Conservation (phyloP, 106 monocot genomes). For the Acanthochlamys bracteata region DNA sequence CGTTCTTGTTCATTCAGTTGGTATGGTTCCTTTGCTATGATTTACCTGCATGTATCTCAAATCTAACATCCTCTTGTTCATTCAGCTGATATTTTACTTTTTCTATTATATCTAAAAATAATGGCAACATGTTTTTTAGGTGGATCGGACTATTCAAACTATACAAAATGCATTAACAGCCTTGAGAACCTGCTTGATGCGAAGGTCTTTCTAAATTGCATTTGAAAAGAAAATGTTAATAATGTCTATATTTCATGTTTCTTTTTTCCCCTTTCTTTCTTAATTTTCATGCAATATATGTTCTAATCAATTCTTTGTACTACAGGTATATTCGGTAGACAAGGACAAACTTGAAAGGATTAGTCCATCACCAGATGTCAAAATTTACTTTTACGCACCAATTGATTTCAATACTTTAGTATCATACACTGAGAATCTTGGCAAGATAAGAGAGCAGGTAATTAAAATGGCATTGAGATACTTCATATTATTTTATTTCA, state of each 20-base stretch:
- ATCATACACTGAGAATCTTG: slow-evolving; percentile 41
- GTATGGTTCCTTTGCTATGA: too few relatives aligned
- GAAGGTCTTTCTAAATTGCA: slow-evolving; percentile 76
- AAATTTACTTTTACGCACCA: slow-evolving; percentile 63
- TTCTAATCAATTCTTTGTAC: slow-evolving; percentile 2
- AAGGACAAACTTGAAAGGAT: slow-evolving; percentile 61
- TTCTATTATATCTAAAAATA: too few relatives aligned
- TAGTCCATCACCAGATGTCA: slow-evolving; percentile 63
- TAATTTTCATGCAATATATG: neutral
- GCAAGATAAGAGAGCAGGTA: slow-evolving; percentile 45
- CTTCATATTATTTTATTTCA: neutral
- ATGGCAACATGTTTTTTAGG: slow-evolving; percentile 29
- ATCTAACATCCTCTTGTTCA: too few relatives aligned
- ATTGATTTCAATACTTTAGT: slow-evolving; percentile 18
- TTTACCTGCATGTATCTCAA: too few relatives aligned
- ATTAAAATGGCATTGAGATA: too few relatives aligned
- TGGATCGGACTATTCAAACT: slow-evolving; percentile 46
- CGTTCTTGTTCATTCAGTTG: too few relatives aligned
- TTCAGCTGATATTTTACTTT: too few relatives aligned
- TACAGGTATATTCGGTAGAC: slow-evolving; percentile 66
- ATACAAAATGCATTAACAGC: slow-evolving; percentile 91
- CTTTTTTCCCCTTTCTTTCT: neutral
- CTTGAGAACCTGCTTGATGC: slow-evolving; percentile 82
- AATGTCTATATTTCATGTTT: too few relatives aligned
- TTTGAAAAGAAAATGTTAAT: too few relatives aligned